phyloP scores from a whole-genome alignment of 2,329 filamentous ascomycete species.

The Cercospora sp. region DNA sequence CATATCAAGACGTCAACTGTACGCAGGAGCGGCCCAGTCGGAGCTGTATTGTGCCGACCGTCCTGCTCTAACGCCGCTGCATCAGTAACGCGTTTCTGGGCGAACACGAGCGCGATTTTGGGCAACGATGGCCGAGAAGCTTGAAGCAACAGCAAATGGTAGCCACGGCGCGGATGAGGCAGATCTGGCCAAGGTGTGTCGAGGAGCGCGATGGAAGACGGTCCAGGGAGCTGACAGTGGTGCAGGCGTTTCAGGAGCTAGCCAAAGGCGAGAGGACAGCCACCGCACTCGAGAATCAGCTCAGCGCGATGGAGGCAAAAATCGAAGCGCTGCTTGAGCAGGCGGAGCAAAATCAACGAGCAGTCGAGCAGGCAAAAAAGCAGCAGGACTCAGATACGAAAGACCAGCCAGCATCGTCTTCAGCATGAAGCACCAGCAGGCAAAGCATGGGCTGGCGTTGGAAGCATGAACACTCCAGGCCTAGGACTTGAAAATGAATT shows the following conservation, averaged over 20 bases:
- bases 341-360: constrained; percentile 47
- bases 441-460: not conserved
- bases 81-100: not conserved
- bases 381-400: constrained; percentile 27
- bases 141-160: constrained; percentile 26
- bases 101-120: not conserved
- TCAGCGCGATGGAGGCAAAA: constrained; percentile 56
- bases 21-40: constrained; percentile 5
- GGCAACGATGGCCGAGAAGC: constrained; percentile 27
- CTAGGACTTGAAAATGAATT: not conserved
- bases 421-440: not conserved
- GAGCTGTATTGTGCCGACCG: constrained; percentile 9
- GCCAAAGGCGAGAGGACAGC: constrained; percentile 59
- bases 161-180: constrained; percentile 26
- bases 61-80: not conserved
- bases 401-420: not conserved
- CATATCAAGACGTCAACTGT: constrained; percentile 18
- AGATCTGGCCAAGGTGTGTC: constrained; percentile 33
- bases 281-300: constrained; percentile 56
- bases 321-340: constrained; percentile 56
- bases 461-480: not conserved
- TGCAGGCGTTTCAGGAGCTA: constrained; percentile 53
- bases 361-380: constrained; percentile 30
- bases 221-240: not conserved
- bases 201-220: no score